A percentile compares a stretch with the other conserved stretches of the same genome.
Evolutionary conservation across 148 eudicot species (phyloP).

Genomic region (Agrostemma githago): DNA sequence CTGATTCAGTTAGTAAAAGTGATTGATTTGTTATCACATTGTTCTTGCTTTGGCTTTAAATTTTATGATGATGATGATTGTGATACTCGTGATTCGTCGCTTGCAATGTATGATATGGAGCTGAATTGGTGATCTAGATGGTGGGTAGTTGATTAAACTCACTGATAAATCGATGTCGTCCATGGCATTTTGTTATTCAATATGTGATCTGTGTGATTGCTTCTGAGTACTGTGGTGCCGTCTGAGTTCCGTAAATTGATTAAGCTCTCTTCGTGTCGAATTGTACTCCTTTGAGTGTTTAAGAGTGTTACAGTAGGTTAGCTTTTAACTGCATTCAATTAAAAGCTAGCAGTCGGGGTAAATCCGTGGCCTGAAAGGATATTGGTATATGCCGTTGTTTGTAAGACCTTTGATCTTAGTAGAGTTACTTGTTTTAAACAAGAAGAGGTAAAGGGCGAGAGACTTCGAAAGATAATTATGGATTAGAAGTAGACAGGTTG

Average conservation of each 20-base stretch:
- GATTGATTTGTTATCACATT: neutral
- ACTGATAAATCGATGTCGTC: neutral
- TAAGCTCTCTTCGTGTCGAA: neutral
- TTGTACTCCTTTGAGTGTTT: neutral
- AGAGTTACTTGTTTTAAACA: neutral
- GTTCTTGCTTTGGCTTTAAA: neutral
- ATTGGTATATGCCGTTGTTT: neutral
- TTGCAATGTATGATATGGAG: neutral
- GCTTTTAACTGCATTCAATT: neutral
- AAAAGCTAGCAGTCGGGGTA: neutral
- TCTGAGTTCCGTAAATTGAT: neutral
- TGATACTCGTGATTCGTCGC: neutral
- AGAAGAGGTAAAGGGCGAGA: neutral
- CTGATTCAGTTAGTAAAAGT: neutral
- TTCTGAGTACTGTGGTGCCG: neutral
- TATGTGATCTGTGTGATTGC: neutral
- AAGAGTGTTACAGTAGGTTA: neutral
- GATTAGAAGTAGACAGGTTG: neutral
- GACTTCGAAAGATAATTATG: neutral
- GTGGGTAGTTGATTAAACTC: neutral
- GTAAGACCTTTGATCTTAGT: neutral
- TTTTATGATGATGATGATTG: neutral
- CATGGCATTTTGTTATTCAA: neutral
- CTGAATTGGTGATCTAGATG: neutral
- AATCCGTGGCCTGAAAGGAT: neutral